Evolutionary conservation across 257 asterid species (phyloP), one percentile per base, ranked within the genome.

Genomic region (Nicotiana benthamiana): DNA sequence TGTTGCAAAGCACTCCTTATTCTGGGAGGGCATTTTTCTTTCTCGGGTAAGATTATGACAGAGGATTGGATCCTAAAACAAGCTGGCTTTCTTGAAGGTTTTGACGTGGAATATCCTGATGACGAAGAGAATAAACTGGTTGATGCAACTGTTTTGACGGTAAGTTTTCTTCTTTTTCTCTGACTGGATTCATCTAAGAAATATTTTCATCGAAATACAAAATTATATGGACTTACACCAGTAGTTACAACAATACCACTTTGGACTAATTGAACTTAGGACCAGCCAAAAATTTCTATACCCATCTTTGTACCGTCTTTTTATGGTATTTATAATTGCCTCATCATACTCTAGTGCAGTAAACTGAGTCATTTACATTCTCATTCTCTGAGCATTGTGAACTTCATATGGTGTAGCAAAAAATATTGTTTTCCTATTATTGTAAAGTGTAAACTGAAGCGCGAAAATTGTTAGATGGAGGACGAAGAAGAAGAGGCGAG

Each of bases 21-120:
- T 61, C 87, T 93, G 3, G 98, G 98, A 80, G 96, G 97, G 79
- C 80, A 86, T 88, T 90, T 92, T 85, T 92, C 98, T 4, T 87
- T 84, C 20, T 87, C 90, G 3, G 96, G 97, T 77, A 94, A 93
- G 84, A 89, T 92, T 65, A 91, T 92, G 98, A 94, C 96, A 16
- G 97, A 93, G 88, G 97, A 94, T 86, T 91, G 96, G 96, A 86
- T 91, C 82, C 85, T 94, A 30, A 90, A 90, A 81, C 87, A 85
- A 75, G 89, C 93, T 6, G 97, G 98, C 2, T 91, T 91, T 86
- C 96, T 90, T 74, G 89, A 84, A 48, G 89, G 97, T 36, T 95
- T 91, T 3, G 93, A 78, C 61, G 86, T 81, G 83, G 93, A 89
- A 74, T 76, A 70, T 81, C 85, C 88, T 59, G 91, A 87, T 2